Evolutionary conservation across 495 filamentous ascomycete species (phyloP).

Genomic region (Podospora australis): DNA sequence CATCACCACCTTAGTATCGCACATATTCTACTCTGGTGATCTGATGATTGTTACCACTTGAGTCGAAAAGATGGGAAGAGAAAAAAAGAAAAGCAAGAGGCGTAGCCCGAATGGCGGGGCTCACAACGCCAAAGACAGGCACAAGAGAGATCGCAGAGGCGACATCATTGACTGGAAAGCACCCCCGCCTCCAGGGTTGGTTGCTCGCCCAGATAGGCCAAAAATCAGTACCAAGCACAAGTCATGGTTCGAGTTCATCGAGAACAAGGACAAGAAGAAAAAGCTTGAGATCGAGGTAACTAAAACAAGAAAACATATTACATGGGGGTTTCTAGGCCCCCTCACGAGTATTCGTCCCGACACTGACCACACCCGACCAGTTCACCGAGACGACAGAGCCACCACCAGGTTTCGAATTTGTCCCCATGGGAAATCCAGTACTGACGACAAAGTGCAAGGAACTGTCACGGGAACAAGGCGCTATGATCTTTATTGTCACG

Average conservation of each 20-base stretch:
- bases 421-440: conserved; percentile 72
- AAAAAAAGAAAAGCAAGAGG: conserved; percentile 23
- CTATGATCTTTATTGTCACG: conserved; percentile 72
- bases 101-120: conserved; percentile 15
- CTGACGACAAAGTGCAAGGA: conserved; percentile 76
- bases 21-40: too few relatives aligned
- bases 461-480: conserved; percentile 57
- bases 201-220: conserved; percentile 25
- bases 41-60: too few relatives aligned
- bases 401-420: conserved; percentile 75
- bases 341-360: neutral
- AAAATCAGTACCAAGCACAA: conserved; percentile 41
- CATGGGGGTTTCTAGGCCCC: neutral
- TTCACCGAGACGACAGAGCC: conserved; percentile 40
- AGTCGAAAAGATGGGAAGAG: conserved; percentile 30
- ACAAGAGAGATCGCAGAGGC: conserved; percentile 25
- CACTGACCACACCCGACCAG: conserved; percentile 33
- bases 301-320: too few relatives aligned
- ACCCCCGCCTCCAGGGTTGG: conserved; percentile 25
- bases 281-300: conserved; percentile 46
- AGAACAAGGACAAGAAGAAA: conserved; percentile 52
- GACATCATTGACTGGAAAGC: conserved; percentile 26
- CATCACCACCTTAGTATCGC: too few relatives aligned
- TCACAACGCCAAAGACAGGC: conserved; percentile 30
- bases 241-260: conserved; percentile 48